phyloP scores from a whole-genome alignment of 257 asterid species.

The Cinchona pubescens region DNA sequence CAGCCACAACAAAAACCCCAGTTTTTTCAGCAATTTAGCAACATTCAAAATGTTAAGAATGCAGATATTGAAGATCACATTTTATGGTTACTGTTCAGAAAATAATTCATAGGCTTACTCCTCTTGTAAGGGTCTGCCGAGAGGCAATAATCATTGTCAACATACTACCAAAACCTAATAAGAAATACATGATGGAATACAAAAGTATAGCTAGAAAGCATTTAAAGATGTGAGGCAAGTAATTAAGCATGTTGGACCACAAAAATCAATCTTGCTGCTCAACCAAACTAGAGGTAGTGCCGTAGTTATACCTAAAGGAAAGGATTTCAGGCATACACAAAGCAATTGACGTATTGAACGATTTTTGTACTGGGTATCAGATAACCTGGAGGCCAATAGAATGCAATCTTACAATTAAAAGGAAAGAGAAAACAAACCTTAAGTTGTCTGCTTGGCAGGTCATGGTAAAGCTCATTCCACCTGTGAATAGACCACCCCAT shows the following conservation, averaged over 20 bases:
- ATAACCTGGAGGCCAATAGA: background rate
- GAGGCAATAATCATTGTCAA: no score
- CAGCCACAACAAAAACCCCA: background rate
- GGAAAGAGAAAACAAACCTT: slow-evolving; percentile 51
- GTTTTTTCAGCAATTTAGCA: background rate
- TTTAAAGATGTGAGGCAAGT: background rate
- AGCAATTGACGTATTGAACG: background rate
- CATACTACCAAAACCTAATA: background rate
- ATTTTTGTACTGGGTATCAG: background rate
- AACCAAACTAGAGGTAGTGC: background rate
- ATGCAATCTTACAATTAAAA: background rate
- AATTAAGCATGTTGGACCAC: no score
- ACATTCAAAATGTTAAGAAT: background rate
- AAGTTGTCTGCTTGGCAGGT: slow-evolving; percentile 90
- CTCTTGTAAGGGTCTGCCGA: no score
- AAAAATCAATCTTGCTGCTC: background rate
- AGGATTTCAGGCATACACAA: background rate
- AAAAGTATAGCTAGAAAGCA: background rate
- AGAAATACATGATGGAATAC: background rate
- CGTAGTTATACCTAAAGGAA: background rate
- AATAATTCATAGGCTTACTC: background rate
- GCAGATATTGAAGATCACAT: background rate
- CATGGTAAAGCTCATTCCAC: slow-evolving; percentile 87
- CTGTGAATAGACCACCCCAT: slow-evolving; percentile 66
- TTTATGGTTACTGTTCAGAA: background rate